These are phyloP conservation scores for Cytidiella melzeri DNA, from an alignment of 768 basidiomycete species.

Conservation along the genomic window DNA sequence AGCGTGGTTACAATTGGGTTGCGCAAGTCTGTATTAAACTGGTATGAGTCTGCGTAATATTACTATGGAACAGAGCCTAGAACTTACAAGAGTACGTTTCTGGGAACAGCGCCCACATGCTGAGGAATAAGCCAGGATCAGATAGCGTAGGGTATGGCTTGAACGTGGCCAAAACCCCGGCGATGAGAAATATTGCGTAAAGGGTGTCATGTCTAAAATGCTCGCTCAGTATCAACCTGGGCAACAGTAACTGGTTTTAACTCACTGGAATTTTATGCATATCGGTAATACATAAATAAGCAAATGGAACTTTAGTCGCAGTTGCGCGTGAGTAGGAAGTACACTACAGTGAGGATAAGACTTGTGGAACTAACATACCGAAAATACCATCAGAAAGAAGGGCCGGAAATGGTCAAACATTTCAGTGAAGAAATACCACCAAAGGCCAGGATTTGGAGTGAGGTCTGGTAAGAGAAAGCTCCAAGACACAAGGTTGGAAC, in stretches of 20 bases:
- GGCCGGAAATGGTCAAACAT: constrained; percentile 98
- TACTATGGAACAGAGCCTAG: constrained; percentile 3
- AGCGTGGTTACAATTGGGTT: constrained; percentile 80
- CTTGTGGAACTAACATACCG: constrained; percentile 41
- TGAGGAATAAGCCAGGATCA: constrained; percentile 82
- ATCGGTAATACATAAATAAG: constrained; percentile 78
- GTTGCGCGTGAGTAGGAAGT: not conserved
- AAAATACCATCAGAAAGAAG: constrained; percentile 94
- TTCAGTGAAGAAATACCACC: constrained; percentile 99
- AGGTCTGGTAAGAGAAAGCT: constrained; percentile 83
- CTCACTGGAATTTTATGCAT: constrained; percentile 83
- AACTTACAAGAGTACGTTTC: constrained; percentile 76
- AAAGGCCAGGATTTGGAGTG: constrained; percentile 89
- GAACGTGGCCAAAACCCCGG: constrained; percentile 77
- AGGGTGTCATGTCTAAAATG: constrained; percentile 70
- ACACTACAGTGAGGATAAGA: not conserved
- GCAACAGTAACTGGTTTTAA: constrained; percentile 3
- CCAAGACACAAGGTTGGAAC: constrained; percentile 1
- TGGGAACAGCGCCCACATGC: constrained; percentile 76
- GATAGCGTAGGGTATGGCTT: constrained; percentile 91
- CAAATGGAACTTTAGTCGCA: constrained; percentile 67
- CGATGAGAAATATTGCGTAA: constrained; percentile 68
- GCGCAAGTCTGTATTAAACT: constrained; percentile 54
- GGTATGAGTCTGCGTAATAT: not conserved
- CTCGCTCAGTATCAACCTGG: not conserved